Conservation (phyloP, 768 basidiomycete species). For the Macrocybe gigantea region DNA sequence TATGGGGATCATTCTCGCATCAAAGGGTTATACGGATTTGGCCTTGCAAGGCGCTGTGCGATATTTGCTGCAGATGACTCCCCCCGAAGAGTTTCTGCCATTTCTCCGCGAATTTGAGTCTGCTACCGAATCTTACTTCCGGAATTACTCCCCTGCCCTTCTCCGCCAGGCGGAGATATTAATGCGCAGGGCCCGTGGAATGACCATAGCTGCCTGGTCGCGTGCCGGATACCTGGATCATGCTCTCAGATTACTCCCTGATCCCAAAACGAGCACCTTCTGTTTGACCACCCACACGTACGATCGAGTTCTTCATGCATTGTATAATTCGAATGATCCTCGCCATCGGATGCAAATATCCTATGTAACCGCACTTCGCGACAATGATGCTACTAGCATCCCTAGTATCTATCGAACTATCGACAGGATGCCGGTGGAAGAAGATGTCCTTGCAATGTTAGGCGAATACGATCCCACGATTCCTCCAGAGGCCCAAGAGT, state of each 20-base stretch:
- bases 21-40: conserved; percentile 29
- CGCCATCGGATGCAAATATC: conserved; percentile 7
- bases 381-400: neutral
- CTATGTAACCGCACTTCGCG: conserved; percentile 13
- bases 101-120: conserved; percentile 35
- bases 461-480: neutral
- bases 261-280: conserved; percentile 19
- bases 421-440: conserved; percentile 1
- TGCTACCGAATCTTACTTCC: conserved; percentile 15
- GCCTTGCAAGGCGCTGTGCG: conserved; percentile 22
- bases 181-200: conserved; percentile 21
- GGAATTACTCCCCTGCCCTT: conserved; percentile 3
- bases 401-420: neutral
- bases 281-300: conserved; percentile 31
- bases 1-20: conserved; percentile 20
- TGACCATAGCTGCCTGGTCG: conserved; percentile 36
- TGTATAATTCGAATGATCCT: conserved; percentile 11
- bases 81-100: conserved; percentile 20
- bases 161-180: conserved; percentile 5
- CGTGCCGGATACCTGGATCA: conserved; percentile 28
- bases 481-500: neutral
- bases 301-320: conserved; percentile 21
- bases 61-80: conserved; percentile 37
- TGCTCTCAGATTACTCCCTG: conserved; percentile 42
- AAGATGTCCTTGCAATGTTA: conserved; percentile 1